These are phyloP conservation scores for Lichtheimia corymbifera DNA, from an alignment of 371 early-diverging fungal species.

Conservation along the genomic window DNA sequence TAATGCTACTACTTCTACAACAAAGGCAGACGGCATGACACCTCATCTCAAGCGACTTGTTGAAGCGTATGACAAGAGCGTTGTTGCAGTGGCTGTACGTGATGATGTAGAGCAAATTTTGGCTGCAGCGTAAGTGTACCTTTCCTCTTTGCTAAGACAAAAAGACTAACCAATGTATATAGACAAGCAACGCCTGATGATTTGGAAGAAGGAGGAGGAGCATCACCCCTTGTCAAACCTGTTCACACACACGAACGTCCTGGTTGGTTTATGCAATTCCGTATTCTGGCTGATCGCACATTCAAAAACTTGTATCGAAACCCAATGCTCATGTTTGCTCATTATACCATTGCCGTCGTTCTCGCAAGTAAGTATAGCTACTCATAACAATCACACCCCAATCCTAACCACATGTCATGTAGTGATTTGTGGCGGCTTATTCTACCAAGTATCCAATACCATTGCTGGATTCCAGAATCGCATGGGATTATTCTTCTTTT, in stretches of 20 bases:
- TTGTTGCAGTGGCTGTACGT: constrained; percentile 34
- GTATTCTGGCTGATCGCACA: constrained; percentile 78
- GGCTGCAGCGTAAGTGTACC: constrained; percentile 14
- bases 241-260: constrained; percentile 56
- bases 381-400: background rate
- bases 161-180: background rate
- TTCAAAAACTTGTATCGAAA: constrained; percentile 89
- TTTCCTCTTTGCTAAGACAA: background rate
- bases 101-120: constrained; percentile 50
- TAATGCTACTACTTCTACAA: background rate
- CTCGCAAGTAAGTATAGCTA: constrained; percentile 58
- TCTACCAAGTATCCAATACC: constrained; percentile 77
- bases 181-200: constrained; percentile 17
- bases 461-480: constrained; percentile 89
- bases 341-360: constrained; percentile 76
- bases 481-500: constrained; percentile 84
- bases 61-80: constrained; percentile 48
- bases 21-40: constrained; percentile 25
- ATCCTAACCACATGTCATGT: background rate
- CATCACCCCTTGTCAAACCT: constrained; percentile 18
- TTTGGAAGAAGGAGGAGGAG: constrained; percentile 17
- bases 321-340: constrained; percentile 81
- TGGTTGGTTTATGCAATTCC: constrained; percentile 75
- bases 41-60: constrained; percentile 49
- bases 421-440: constrained; percentile 80